Conservation (phyloP, 768 basidiomycete species). For the Phlebiopsis flavidoalba region DNA sequence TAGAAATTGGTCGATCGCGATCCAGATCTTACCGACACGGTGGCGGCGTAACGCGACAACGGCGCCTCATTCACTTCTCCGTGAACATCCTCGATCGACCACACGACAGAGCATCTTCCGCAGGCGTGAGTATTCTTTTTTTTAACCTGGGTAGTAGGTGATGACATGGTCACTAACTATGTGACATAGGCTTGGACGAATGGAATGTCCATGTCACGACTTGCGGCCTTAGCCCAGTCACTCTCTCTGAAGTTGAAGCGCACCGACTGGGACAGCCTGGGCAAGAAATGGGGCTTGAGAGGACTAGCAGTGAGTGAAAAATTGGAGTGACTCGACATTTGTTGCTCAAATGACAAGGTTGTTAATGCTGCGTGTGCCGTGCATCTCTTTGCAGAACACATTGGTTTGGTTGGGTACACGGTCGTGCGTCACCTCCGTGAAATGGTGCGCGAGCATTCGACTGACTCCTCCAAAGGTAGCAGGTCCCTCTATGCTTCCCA, state of each 20-base stretch:
- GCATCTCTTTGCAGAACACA: slow-evolving; percentile 60
- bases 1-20: neutral
- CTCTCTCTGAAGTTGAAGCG: neutral
- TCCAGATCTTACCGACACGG: neutral
- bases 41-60: neutral
- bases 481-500: slow-evolving; percentile 82
- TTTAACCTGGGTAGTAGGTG: neutral
- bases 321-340: neutral
- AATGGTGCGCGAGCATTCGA: neutral
- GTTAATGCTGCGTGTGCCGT: slow-evolving; percentile 50
- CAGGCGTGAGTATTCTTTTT: neutral
- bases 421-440: slow-evolving; percentile 32
- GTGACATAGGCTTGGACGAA: neutral
- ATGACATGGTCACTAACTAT: neutral
- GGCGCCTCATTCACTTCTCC: neutral
- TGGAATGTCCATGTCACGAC: slow-evolving; percentile 7
- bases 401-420: slow-evolving; percentile 55
- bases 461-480: slow-evolving; percentile 40
- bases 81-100: neutral
- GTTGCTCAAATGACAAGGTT: slow-evolving; percentile 30
- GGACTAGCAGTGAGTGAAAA: neutral
- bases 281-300: slow-evolving; percentile 9
- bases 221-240: neutral
- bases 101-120: neutral
- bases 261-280: neutral